Evolutionary conservation across 352 stramenopile species (phyloP).

Genomic region (Pythium phragmitis): DNA sequence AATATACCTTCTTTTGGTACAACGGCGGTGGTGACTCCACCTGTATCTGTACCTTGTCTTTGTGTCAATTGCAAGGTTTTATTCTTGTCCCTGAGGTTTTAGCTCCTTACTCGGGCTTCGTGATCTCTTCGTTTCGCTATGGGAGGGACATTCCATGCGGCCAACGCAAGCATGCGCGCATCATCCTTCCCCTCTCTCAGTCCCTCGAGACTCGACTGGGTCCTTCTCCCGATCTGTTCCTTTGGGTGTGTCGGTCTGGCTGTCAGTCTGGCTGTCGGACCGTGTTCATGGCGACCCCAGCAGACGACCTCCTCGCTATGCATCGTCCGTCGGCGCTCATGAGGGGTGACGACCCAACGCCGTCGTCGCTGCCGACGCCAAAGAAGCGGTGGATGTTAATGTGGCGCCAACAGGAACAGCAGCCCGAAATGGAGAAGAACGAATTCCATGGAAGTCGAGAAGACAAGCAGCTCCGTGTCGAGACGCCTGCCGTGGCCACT

Average conservation of each 20-base stretch:
- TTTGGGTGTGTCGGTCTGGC: too few species aligned
- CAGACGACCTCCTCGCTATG: background rate
- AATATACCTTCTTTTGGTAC: background rate
- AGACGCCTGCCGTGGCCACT: background rate
- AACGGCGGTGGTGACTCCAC: background rate
- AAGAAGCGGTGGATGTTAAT: slow-evolving; percentile 81
- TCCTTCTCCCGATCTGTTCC: background rate
- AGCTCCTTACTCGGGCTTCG: background rate
- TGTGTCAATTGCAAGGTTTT: background rate
- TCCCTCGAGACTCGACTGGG: too few species aligned
- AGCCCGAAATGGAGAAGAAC: background rate
- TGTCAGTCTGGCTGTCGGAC: background rate
- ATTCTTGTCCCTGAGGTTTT: background rate
- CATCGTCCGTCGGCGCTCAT: background rate
- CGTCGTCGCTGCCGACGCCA: slow-evolving; percentile 42
- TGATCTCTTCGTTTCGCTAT: background rate
- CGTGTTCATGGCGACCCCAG: background rate
- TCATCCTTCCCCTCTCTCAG: background rate
- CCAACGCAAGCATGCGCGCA: background rate
- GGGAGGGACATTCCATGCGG: background rate
- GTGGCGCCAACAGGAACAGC: slow-evolving; percentile 40
- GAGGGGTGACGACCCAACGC: background rate
- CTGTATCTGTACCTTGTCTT: slow-evolving; percentile 4
- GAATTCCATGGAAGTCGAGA: background rate
- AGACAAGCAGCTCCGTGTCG: background rate